Evolutionary conservation across 2,329 filamentous ascomycete species (phyloP).

Genomic region (Calonectria multiphialidica): DNA sequence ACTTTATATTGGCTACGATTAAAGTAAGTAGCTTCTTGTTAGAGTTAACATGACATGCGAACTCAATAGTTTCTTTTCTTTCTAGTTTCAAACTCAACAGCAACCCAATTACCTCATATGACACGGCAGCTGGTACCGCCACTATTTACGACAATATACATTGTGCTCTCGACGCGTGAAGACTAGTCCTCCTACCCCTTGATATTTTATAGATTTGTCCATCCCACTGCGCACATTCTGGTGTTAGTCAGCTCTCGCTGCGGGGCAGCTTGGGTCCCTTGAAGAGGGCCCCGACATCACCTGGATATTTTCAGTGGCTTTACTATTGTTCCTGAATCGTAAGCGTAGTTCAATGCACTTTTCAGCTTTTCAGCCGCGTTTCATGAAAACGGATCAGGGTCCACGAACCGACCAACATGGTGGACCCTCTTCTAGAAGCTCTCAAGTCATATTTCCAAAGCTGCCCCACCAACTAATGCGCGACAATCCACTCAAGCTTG

Average conservation of each 20-base stretch:
- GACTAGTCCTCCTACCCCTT: too few species aligned
- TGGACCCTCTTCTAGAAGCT: slow-evolving; percentile 25
- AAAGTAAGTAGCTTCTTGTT: slow-evolving; percentile 14
- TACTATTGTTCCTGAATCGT: neutral
- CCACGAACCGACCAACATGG: neutral
- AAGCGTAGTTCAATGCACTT: neutral
- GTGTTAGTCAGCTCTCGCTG: neutral
- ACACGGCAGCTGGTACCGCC: too few species aligned
- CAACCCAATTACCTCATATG: too few species aligned
- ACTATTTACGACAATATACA: too few species aligned
- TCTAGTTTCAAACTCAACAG: neutral
- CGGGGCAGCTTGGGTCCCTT: neutral
- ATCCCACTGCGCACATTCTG: too few species aligned
- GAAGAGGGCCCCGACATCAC: too few species aligned
- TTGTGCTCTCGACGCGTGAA: too few species aligned
- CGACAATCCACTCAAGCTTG: slow-evolving; percentile 9
- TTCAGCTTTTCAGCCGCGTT: slow-evolving; percentile 15
- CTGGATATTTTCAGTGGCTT: too few species aligned
- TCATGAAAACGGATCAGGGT: slow-evolving; percentile 13
- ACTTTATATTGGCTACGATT: too few species aligned
- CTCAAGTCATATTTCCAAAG: slow-evolving; percentile 4
- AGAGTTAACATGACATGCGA: slow-evolving; percentile 10
- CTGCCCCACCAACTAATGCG: slow-evolving; percentile 6
- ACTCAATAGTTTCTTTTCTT: neutral
- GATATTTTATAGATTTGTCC: too few species aligned